phyloP scores from a whole-genome alignment of 495 filamentous ascomycete genomes.

The Staphylotrichum longicolle region DNA sequence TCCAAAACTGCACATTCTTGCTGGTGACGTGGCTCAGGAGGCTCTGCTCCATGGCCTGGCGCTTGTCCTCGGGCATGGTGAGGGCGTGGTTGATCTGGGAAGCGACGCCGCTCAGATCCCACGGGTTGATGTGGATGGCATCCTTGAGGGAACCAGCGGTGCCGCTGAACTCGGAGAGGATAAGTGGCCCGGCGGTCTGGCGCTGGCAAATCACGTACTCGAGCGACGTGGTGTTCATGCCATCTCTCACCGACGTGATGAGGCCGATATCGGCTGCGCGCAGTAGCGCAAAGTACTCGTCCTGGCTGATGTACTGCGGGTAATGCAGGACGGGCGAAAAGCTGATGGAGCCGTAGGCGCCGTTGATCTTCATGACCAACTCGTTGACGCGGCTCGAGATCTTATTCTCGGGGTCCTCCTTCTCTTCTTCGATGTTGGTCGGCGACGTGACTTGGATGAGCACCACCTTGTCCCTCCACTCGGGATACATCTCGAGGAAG shows the following conservation, averaged over 20 bases:
- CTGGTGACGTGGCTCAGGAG: constrained; percentile 81
- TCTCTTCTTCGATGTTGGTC: constrained; percentile 69
- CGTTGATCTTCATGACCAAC: constrained; percentile 85
- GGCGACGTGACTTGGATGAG: constrained; percentile 92
- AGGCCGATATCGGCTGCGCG: constrained; percentile 83
- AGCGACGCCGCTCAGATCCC: constrained; percentile 80
- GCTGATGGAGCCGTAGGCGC: constrained; percentile 76
- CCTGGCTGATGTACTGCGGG: constrained; percentile 79
- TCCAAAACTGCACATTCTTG: constrained; percentile 82
- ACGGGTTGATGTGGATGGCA: constrained; percentile 93
- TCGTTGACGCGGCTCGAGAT: constrained; percentile 82
- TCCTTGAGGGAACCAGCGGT: constrained; percentile 80
- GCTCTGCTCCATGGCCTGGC: constrained; percentile 54
- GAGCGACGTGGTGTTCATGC: constrained; percentile 94
- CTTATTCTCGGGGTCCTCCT: constrained; percentile 67
- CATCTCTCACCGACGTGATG: constrained; percentile 89
- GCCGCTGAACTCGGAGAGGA: constrained; percentile 93
- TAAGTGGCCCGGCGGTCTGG: constrained; percentile 76
- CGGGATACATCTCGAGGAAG: constrained; percentile 81
- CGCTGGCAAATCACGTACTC: constrained; percentile 93
- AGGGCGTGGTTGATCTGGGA: constrained; percentile 75
- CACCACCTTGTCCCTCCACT: constrained; percentile 89
- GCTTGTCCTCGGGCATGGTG: constrained; percentile 63
- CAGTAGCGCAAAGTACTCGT: constrained; percentile 89
- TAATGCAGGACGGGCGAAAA: constrained; percentile 90